These are phyloP conservation scores for Cornus suecica DNA, from an alignment of 148 eudicot genomes.

Conservation along the genomic window DNA sequence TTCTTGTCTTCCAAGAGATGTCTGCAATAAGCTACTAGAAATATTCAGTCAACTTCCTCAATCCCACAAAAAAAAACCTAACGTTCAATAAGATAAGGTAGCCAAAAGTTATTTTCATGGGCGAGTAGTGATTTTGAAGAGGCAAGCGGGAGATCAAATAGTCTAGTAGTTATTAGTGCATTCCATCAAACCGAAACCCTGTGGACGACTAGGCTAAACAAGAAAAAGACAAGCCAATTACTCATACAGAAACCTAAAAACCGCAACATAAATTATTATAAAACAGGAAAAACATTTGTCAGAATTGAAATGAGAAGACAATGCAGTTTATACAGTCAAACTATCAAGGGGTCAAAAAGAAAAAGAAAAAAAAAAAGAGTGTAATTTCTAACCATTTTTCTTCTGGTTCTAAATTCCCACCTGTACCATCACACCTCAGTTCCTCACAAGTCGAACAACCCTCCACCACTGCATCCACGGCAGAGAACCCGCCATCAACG, in stretches of 20 bases:
- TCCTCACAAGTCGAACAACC: conserved; percentile 91
- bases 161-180: too few species aligned
- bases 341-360: background rate
- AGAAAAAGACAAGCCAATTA: background rate
- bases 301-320: background rate
- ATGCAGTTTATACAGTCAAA: background rate
- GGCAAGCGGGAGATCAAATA: too few species aligned
- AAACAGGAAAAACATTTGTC: background rate
- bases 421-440: conserved; percentile 90
- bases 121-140: background rate
- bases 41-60: background rate
- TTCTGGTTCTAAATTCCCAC: conserved; percentile 19
- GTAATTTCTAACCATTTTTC: background rate
- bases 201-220: background rate
- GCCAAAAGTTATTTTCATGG: background rate
- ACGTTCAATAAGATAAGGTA: background rate
- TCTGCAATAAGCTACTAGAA: background rate
- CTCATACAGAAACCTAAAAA: background rate
- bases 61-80: background rate
- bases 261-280: background rate
- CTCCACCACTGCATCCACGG: conserved; percentile 85
- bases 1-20: background rate
- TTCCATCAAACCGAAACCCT: background rate
- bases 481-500: conserved; percentile 64
- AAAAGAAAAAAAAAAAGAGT: background rate